These are phyloP conservation scores for Clausena lansium DNA, from an alignment of 345 rosid genomes.

Conservation along the genomic window DNA sequence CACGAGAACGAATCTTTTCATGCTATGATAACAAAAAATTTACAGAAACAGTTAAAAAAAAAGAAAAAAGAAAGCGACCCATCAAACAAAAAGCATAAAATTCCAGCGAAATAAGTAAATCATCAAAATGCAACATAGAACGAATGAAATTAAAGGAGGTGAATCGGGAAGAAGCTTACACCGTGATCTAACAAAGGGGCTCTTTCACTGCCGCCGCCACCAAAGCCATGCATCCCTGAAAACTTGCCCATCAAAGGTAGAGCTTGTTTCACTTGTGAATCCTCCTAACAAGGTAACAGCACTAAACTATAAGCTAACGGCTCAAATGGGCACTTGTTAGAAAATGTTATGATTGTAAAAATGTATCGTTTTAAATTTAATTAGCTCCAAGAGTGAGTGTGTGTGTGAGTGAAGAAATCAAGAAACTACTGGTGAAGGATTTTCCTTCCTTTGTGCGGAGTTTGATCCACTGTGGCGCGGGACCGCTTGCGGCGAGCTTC, in stretches of 20 bases:
- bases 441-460: no score
- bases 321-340: background rate
- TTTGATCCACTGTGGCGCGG: no score
- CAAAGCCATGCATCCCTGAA: slow-evolving; percentile 14
- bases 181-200: slow-evolving; percentile 34
- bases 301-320: background rate
- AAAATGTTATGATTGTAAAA: background rate
- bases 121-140: background rate
- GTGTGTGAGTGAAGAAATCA: no score
- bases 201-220: slow-evolving; percentile 25
- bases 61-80: background rate
- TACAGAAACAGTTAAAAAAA: no score
- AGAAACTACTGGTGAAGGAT: no score
- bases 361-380: background rate
- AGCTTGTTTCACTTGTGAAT: background rate
- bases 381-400: background rate
- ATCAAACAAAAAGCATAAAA: background rate
- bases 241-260: slow-evolving; percentile 3
- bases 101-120: no score
- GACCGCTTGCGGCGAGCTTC: no score
- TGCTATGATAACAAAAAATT: background rate
- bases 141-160: background rate
- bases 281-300: background rate
- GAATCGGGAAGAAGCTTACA: slow-evolving; percentile 15
- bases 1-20: background rate